Percentiles rank a stretch among this genome's conserved stretches.
Conservation (phyloP, 257 asterid genomes). For the Leonotis leonurus region DNA sequence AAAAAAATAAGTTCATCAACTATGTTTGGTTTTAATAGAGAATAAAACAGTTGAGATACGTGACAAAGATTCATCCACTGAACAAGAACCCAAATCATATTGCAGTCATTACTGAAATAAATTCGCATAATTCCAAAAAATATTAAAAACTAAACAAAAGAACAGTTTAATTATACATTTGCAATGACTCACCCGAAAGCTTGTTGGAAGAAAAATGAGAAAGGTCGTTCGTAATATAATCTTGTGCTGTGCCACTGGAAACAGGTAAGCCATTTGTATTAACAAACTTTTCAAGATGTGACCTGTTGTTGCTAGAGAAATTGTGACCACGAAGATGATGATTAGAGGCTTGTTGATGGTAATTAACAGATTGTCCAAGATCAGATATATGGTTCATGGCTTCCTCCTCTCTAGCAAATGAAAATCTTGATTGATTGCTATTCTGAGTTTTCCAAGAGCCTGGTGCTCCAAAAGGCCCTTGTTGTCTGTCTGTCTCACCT, state of each 20-base stretch:
- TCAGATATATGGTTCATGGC: slow-evolving; percentile 26
- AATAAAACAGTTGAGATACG: background rate
- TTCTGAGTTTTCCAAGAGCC: slow-evolving; percentile 57
- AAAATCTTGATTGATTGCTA: slow-evolving; percentile 78
- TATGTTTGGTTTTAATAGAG: background rate
- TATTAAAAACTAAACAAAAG: background rate
- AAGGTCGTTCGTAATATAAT: slow-evolving; percentile 34
- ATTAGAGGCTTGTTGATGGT: slow-evolving; percentile 38
- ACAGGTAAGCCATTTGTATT: slow-evolving; percentile 43
- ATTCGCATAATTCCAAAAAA: too few relatives aligned
- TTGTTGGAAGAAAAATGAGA: slow-evolving; percentile 45
- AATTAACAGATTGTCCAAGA: slow-evolving; percentile 34
- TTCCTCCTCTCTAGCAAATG: slow-evolving; percentile 89
- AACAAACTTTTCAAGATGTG: slow-evolving; percentile 40
- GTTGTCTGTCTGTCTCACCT: slow-evolving; percentile 47
- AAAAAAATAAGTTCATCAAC: background rate
- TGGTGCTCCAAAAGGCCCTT: slow-evolving; percentile 45
- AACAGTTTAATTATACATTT: background rate
- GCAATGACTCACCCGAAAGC: slow-evolving; percentile 49
- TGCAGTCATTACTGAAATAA: too few relatives aligned
- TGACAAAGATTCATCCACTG: background rate
- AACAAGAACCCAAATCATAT: too few relatives aligned
- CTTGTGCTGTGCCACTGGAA: slow-evolving; percentile 40
- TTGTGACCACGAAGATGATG: slow-evolving; percentile 40
- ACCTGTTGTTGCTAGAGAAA: slow-evolving; percentile 33